A percentile compares a stretch with the other conserved stretches of the same genome.
phyloP scores from a whole-genome alignment of 768 basidiomycete species.

The Boletus pseudopeckii region DNA sequence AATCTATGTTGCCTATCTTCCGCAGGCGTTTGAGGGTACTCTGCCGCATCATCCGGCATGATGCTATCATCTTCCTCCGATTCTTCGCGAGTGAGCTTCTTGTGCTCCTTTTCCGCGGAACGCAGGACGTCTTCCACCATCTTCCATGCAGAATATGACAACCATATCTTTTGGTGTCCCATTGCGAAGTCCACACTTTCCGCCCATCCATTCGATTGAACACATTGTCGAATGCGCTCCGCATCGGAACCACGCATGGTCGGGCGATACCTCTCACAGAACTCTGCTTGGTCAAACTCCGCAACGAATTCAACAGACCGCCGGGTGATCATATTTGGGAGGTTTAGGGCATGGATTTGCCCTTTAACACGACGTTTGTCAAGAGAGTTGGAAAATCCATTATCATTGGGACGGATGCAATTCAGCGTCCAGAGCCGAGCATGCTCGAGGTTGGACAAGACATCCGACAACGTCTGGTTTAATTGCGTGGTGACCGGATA shows the following conservation, averaged over 20 bases:
- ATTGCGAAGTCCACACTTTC: slow-evolving; percentile 53
- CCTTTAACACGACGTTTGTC: slow-evolving; percentile 60
- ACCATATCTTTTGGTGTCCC: slow-evolving; percentile 53
- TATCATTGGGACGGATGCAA: slow-evolving; percentile 65
- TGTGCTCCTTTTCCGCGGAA: slow-evolving; percentile 47
- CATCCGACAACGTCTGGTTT: slow-evolving; percentile 48
- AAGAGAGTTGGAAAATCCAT: slow-evolving; percentile 57
- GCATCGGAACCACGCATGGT: slow-evolving; percentile 45
- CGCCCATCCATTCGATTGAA: slow-evolving; percentile 48
- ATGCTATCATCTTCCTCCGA: slow-evolving; percentile 48
- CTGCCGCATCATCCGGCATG: slow-evolving; percentile 37
- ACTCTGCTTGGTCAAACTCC: slow-evolving; percentile 46
- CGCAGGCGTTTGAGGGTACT: slow-evolving; percentile 34
- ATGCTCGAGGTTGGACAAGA: slow-evolving; percentile 44
- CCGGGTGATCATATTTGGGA: slow-evolving; percentile 51
- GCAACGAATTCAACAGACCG: slow-evolving; percentile 49
- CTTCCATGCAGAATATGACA: slow-evolving; percentile 57
- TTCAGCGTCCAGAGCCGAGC: slow-evolving; percentile 52
- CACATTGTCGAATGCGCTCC: slow-evolving; percentile 50
- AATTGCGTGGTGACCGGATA: slow-evolving; percentile 60
- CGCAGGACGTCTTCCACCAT: slow-evolving; percentile 55
- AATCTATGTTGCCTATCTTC: slow-evolving; percentile 32
- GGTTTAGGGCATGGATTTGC: slow-evolving; percentile 51
- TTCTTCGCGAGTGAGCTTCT: slow-evolving; percentile 38
- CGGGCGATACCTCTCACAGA: slow-evolving; percentile 53